These are phyloP conservation scores for Sugiyamaella novakii DNA, from an alignment of 1,139 yeast species.

Conservation along the genomic window DNA sequence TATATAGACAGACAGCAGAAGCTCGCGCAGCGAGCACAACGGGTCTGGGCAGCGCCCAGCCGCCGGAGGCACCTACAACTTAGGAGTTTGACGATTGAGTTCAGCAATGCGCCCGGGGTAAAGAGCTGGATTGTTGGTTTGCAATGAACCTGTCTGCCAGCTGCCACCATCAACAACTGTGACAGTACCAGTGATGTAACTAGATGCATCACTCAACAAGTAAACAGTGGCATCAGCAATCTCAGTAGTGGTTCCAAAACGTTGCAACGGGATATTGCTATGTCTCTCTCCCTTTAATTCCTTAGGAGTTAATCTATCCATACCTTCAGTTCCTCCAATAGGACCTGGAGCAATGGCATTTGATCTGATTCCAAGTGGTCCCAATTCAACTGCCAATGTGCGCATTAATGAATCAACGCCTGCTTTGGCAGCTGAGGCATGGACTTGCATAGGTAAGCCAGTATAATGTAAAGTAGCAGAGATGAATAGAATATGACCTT, in stretches of 20 bases:
- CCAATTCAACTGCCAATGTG: slow-evolving; percentile 83
- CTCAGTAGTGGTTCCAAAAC: slow-evolving; percentile 73
- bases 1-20: too few species aligned
- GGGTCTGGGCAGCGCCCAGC: neutral
- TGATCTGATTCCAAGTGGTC: slow-evolving; percentile 79
- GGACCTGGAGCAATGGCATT: slow-evolving; percentile 90
- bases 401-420: slow-evolving; percentile 86
- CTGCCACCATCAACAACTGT: slow-evolving; percentile 87
- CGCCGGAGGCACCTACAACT: slow-evolving; percentile 8
- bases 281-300: slow-evolving; percentile 46
- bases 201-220: slow-evolving; percentile 79
- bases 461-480: slow-evolving; percentile 86
- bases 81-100: slow-evolving; percentile 16
- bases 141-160: slow-evolving; percentile 68
- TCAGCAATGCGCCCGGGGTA: slow-evolving; percentile 24
- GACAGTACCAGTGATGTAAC: slow-evolving; percentile 74
- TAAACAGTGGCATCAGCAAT: slow-evolving; percentile 88
- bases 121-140: slow-evolving; percentile 7
- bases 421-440: slow-evolving; percentile 92
- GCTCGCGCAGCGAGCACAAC: too few species aligned
- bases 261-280: slow-evolving; percentile 59
- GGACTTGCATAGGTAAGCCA: slow-evolving; percentile 83
- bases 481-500: slow-evolving; percentile 73
- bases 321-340: slow-evolving; percentile 80
- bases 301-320: slow-evolving; percentile 54